Base-by-base conservation (phyloP, 495 filamentous ascomycete genomes). In the Aspergillus heteromorphus region DNA sequence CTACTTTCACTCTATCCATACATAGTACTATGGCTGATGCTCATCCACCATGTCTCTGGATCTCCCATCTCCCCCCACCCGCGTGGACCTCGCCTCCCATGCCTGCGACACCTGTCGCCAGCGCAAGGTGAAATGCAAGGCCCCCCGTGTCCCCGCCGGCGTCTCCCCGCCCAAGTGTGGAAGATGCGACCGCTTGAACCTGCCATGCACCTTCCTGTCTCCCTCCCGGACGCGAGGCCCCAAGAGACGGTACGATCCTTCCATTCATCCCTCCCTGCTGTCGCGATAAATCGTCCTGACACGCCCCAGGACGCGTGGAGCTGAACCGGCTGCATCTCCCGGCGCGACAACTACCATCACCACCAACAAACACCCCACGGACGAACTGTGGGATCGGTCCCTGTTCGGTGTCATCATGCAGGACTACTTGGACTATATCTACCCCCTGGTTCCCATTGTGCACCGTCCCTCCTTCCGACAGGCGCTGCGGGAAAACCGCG, bases 401-500 rank as follows among this genome's bases (percentile, higher is more conserved):
- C 50, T 60, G 6, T 62, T 65, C 13, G 49, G 53, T 20, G 14
- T 30, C 5, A 61, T 66, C 6, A 55, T 66, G 49, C 45, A 61
- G 25, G 63, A 66, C 25, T 66, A 61, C 23, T 40, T 66, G 10
- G 50, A 59, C 14, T 45, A 55, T 21, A 14, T 66, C 2, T 66
- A 66, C 27, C 60, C 61, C 0, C 40, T 66, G 17, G 51, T 64
- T 6, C 63, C 63, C 11, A 51, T 66, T 16, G 58, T 66, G 14
- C 58, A 66, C 40, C 57, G 55, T 9, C 61, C 63, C 2, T 66
- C 61, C 4, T 61, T 66, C 19, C 53, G 50, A 10, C 38, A 54
- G 4, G 31, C 41, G 23, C 48, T 61, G 2, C 6, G 21, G 10
- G 40, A 57, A 36, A 56, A 56, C 48, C 51, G 55, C 29, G 53